Evolutionary conservation across 2,329 filamentous ascomycete species (phyloP).

Genomic region (Colletotrichum limetticola): DNA sequence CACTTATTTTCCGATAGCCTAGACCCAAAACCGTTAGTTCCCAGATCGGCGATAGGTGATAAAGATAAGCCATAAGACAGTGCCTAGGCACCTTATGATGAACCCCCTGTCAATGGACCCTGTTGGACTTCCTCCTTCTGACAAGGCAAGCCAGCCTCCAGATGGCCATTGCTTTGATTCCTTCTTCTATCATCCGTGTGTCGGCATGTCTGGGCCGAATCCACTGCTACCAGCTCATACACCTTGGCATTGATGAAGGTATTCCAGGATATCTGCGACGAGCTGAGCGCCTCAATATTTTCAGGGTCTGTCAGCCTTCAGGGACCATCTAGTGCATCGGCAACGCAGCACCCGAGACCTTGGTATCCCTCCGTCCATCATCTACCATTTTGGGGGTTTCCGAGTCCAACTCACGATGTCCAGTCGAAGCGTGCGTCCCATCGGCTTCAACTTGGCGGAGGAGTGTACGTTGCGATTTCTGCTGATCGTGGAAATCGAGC

Average conservation of each 20-base stretch:
- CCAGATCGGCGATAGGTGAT: neutral
- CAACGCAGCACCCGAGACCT: neutral
- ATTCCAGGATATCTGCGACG: neutral
- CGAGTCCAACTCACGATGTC: neutral
- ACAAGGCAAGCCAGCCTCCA: neutral
- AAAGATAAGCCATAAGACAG: conserved; percentile 5
- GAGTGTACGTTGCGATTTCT: neutral
- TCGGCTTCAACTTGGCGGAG: conserved; percentile 1
- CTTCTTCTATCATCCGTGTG: neutral
- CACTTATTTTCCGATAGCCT: neutral
- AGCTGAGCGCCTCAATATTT: neutral
- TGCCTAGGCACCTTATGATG: neutral
- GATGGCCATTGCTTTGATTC: neutral
- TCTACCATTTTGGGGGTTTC: neutral
- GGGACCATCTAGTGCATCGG: neutral
- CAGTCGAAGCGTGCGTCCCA: neutral
- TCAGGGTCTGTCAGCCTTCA: neutral
- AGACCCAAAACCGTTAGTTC: conserved; percentile 3
- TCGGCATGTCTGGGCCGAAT: conserved; percentile 3
- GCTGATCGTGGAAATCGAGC: neutral
- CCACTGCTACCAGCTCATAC: neutral
- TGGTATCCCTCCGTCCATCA: neutral
- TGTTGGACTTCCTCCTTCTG: neutral
- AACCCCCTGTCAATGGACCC: neutral
- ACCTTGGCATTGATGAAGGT: conserved; percentile 6